These are phyloP conservation scores for Leccinum disarticulatum DNA, from an alignment of 768 basidiomycete genomes.

Conservation along the genomic window DNA sequence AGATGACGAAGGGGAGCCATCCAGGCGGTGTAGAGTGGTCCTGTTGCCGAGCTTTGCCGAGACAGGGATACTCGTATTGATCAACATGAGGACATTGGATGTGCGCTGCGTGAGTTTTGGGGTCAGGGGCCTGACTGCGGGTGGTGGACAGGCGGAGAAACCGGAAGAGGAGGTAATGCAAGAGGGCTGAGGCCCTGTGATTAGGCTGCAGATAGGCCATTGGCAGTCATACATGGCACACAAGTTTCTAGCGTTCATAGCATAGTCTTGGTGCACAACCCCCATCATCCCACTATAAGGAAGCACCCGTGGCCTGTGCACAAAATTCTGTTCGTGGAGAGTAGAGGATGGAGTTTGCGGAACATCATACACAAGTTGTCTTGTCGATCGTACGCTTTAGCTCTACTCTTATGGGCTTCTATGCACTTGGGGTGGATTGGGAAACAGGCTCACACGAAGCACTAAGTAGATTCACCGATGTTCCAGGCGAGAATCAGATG, in stretches of 20 bases:
- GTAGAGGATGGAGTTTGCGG: too few species aligned
- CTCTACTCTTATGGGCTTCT: not conserved
- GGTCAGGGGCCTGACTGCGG: conserved; percentile 37
- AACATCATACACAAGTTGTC: not conserved
- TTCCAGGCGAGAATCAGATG: not conserved
- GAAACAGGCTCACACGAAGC: not conserved
- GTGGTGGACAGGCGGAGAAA: conserved; percentile 12
- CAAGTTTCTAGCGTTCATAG: not conserved
- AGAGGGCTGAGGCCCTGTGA: conserved; percentile 20
- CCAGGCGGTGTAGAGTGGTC: conserved; percentile 63
- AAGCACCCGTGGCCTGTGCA: not conserved
- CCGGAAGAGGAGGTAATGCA: conserved; percentile 23
- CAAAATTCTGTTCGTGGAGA: too few species aligned
- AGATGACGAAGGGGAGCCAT: conserved; percentile 23
- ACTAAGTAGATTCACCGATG: not conserved
- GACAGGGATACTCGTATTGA: conserved; percentile 74
- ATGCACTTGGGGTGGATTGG: not conserved
- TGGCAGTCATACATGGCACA: not conserved
- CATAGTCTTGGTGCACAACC: not conserved
- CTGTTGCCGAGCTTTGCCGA: conserved; percentile 79
- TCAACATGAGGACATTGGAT: conserved; percentile 76
- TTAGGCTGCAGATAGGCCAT: not conserved
- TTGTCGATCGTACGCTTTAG: not conserved
- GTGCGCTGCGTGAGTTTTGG: conserved; percentile 63
- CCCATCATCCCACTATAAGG: not conserved